A percentile compares a stretch with the other conserved stretches of the same genome.
Conservation (phyloP, 2,329 filamentous ascomycete species). For the Ramularia endophylla region DNA sequence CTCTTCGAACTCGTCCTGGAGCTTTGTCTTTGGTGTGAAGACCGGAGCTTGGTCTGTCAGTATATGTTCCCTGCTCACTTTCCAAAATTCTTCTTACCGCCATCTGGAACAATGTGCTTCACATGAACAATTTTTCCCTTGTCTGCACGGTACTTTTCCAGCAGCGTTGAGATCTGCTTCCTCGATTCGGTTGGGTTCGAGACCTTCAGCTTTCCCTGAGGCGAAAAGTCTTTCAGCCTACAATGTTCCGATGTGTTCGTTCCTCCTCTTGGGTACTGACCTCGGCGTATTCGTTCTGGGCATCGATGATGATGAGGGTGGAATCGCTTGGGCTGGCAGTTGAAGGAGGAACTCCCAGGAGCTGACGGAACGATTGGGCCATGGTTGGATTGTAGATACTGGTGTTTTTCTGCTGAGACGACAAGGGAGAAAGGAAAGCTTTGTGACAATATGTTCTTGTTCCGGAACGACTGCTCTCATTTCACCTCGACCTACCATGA, state of each 20-base stretch:
- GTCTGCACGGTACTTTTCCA: constrained; percentile 55
- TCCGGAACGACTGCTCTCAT: neutral
- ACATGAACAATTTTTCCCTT: constrained; percentile 56
- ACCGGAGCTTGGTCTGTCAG: constrained; percentile 29
- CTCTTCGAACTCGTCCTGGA: constrained; percentile 58
- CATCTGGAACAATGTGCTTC: constrained; percentile 53
- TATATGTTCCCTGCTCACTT: too few species aligned
- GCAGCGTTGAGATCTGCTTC: constrained; percentile 50
- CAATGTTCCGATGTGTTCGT: too few species aligned
- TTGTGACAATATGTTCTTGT: neutral
- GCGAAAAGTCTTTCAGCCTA: too few species aligned
- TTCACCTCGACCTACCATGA: neutral
- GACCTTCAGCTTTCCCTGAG: constrained; percentile 51
- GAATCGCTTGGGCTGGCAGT: constrained; percentile 54
- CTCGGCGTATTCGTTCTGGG: constrained; percentile 62
- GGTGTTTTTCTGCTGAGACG: neutral
- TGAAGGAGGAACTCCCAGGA: constrained; percentile 51
- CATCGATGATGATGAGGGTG: constrained; percentile 62
- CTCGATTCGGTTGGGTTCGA: constrained; percentile 49
- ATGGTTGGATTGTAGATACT: constrained; percentile 4
- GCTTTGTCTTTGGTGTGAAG: constrained; percentile 56
- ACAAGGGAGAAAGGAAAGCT: neutral
- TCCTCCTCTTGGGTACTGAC: too few species aligned
- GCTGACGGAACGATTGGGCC: constrained; percentile 42
- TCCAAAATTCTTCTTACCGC: too few species aligned